Percentiles rank a stretch among this genome's conserved stretches.
Evolutionary conservation across 129 eudicot genomes (phyloP).

Genomic region (Centrapalus pauciflorus): DNA sequence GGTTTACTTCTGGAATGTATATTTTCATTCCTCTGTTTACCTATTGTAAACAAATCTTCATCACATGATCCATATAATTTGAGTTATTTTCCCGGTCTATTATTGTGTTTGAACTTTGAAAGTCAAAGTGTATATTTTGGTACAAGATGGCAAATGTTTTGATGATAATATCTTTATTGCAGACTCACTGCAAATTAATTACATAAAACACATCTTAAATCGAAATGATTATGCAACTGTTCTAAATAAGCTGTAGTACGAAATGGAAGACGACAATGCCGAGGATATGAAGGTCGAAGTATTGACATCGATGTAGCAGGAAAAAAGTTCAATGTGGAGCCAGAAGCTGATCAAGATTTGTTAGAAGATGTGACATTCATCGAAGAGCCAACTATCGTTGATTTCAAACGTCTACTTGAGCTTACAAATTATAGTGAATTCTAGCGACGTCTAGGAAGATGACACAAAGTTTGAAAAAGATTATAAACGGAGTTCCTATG

Average conservation of each 20-base stretch:
- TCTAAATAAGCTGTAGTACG: slow-evolving; percentile 14
- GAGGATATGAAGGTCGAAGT: slow-evolving; percentile 57
- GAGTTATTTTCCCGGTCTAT: too few relatives aligned
- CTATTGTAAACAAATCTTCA: too few relatives aligned
- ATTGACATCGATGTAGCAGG: slow-evolving; percentile 64
- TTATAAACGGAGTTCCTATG: slow-evolving; percentile 42
- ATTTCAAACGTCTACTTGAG: slow-evolving; percentile 48
- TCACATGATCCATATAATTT: too few relatives aligned
- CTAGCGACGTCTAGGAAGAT: slow-evolving; percentile 46
- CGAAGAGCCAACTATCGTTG: slow-evolving; percentile 50
- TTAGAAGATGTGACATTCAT: slow-evolving; percentile 46
- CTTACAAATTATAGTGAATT: slow-evolving; percentile 56
- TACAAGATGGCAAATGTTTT: not conserved
- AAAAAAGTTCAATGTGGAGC: slow-evolving; percentile 56
- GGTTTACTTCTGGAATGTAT: too few relatives aligned
- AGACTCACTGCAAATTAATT: slow-evolving; percentile 12
- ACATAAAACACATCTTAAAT: slow-evolving; percentile 4
- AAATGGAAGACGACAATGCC: slow-evolving; percentile 37
- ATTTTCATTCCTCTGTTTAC: too few relatives aligned
- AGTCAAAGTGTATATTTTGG: slow-evolving; percentile 13
- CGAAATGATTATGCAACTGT: slow-evolving; percentile 20
- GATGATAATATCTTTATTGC: not conserved
- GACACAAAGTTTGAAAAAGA: slow-evolving; percentile 50
- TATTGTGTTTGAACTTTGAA: slow-evolving; percentile 4
- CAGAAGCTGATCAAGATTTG: slow-evolving; percentile 52